A percentile compares a stretch with the other conserved stretches of the same genome.
These are phyloP conservation scores for Bothriochloa decipiens DNA, from an alignment of 176 grass and related monocot species.

Conservation along the genomic window DNA sequence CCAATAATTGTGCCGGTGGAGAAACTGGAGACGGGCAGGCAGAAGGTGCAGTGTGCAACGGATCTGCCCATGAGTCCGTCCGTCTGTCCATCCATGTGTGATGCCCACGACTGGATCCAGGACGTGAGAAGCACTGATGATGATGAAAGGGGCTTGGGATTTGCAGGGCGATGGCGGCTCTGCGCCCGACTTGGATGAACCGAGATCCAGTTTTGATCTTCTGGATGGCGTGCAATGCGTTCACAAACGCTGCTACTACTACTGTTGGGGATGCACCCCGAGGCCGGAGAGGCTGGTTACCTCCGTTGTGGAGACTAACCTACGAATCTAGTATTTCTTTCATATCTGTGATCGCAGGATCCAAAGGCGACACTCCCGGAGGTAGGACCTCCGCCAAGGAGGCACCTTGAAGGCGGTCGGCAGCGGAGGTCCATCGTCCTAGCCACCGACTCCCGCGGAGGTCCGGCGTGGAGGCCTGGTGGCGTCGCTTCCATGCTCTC, in stretches of 20 bases:
- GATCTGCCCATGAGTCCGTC: background rate
- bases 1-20: conserved; percentile 37
- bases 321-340: no score
- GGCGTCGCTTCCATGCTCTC: no score
- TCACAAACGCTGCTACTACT: background rate
- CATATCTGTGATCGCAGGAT: no score
- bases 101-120: conserved; percentile 38
- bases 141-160: conserved; percentile 32
- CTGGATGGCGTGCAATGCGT: background rate
- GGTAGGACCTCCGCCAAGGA: no score
- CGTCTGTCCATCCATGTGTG: background rate
- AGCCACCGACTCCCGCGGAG: no score
- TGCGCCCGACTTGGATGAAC: background rate
- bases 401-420: no score
- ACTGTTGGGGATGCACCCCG: no score
- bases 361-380: no score
- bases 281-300: no score
- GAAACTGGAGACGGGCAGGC: background rate
- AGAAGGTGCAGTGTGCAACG: background rate
- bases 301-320: no score
- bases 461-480: no score
- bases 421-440: no score
- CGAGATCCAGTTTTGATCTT: background rate
- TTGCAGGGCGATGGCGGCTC: conserved; percentile 20
- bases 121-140: background rate